Evolutionary conservation across 2,329 filamentous ascomycete species (phyloP), one percentile per base, ranked within the genome.

Genomic region (Myotisia sp.): DNA sequence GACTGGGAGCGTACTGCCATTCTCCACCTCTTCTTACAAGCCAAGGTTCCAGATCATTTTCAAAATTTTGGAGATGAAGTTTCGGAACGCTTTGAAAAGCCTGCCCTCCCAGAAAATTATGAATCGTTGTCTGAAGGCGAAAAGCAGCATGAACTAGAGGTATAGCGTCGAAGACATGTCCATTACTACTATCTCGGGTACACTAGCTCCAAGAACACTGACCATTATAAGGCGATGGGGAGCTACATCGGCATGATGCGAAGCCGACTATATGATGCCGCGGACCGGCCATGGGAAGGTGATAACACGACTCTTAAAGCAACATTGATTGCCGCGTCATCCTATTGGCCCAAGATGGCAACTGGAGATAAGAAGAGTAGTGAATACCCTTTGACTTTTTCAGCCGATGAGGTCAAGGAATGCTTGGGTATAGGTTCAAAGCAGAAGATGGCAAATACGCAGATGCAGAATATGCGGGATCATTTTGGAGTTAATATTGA

Each of bases 1-100:
- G 58, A 64, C 38, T 63, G 57, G 59, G 57, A 63, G 42, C 49
- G 62, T 41, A 45, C 45, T 24, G 28, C 47, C 2, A 43, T 52
- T 17, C 50, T 60, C n/a, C 59, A 57, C 3, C 51, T 53, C 6
- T 54, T 58, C 31, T 46, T 60, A 4, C 45, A 48, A 8, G 47
- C 53, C 22, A 54, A 54, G 2, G 58, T 65, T 29, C 60, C 59
- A 16, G 45, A 46, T 5, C 42, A 42, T 18, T 56, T 64, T 38
- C 50, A 60, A 40, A 62, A 63, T 37, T 61, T 58, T 35, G 38
- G 35, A 10, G 45, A 52, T 31, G 39, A 43, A 17, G 37, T 36
- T 2, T 52, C 46, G 9, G 36, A 42, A 12, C 24, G 23, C 6
- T 42, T 49, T 3, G 29, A 23, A 23, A n/a, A 33, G 10, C 42